These are phyloP conservation scores for Erodium maritimum DNA, from an alignment of 345 rosid genomes.

Conservation along the genomic window DNA sequence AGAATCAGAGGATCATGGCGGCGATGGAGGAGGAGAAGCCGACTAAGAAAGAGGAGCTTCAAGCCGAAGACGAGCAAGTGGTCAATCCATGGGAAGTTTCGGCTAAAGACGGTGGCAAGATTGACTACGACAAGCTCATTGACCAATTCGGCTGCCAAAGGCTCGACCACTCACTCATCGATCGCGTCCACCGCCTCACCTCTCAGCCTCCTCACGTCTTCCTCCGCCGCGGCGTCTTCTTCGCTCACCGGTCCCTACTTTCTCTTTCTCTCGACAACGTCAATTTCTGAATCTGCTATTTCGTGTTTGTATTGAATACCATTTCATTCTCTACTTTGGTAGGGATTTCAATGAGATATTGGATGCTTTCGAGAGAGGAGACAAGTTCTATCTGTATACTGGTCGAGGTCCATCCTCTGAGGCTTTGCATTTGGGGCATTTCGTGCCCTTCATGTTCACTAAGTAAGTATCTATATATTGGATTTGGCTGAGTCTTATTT, in stretches of 20 bases:
- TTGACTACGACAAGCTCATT: constrained; percentile 85
- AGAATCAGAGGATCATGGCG: too few species aligned
- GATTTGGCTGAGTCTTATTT: too few species aligned
- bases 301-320: not conserved
- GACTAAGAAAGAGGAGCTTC: constrained; percentile 13
- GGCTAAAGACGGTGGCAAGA: constrained; percentile 54
- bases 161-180: constrained; percentile 42
- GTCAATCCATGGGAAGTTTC: constrained; percentile 95
- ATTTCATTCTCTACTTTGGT: not conserved
- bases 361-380: constrained; percentile 70
- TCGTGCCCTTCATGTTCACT: constrained; percentile 93
- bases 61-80: constrained; percentile 31
- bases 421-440: constrained; percentile 84
- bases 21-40: constrained; percentile 22
- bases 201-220: constrained; percentile 63
- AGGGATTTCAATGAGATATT: constrained; percentile 68
- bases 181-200: constrained; percentile 69
- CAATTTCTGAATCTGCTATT: not conserved
- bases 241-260: constrained; percentile 55
- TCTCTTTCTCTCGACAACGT: not conserved
- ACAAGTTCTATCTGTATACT: constrained; percentile 79
- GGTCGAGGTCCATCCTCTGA: constrained; percentile 97
- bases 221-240: constrained; percentile 88
- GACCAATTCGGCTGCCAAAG: constrained; percentile 85
- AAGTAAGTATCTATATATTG: constrained; percentile 45